Evolutionary conservation across 352 stramenopile genomes (phyloP), one percentile per base, ranked within the genome.

Genomic region (Globisporangium rhizosaccharum): DNA sequence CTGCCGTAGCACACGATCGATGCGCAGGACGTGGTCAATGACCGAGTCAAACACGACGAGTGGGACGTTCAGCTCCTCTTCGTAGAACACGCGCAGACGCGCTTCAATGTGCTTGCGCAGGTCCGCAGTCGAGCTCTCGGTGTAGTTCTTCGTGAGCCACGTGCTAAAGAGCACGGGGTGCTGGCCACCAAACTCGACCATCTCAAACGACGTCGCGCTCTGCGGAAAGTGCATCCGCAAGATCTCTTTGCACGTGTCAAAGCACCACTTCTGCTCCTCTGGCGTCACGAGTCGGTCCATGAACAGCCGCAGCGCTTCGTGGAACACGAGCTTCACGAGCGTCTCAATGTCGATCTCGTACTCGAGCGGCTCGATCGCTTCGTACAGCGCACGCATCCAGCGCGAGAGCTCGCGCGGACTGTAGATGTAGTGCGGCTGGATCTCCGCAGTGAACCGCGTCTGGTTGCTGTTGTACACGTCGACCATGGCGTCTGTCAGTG

Each of bases 21-120:
- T 99, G 53, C 98, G 85, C 46, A 99, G 74, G 25, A 99, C 95
- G 70, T 99, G 97, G 61, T 99, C 97, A 36, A 99, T 89, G 23
- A 99, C 97, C 14, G 98, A 98, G 75, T 99, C 98, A 67, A 99
- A 99, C 39, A 99, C 88, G n/a, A 99, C 97, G 2, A 99, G 73
- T 48, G 96, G 97, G 36, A 99, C 97, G 68, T 99, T 98, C 14
- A 99, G 80, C 70, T 99, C 97, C 77, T 99, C 98, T 72, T 99
- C 98, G 66, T 99, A 99, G 74, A 99, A 99, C 11, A 99, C 94
- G 8, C 91, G 88, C 44, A 99, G 84, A 23, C 97, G 85, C 15
- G 96, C 96, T 78, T 91, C 85, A 46, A 99, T 90, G 66, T 99
- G 98, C 51, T 97, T 91, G 17, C 97, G 93, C 23, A 99, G 74